Base-by-base conservation (phyloP, 2,329 filamentous ascomycete species). In the Fusarium sp. region DNA sequence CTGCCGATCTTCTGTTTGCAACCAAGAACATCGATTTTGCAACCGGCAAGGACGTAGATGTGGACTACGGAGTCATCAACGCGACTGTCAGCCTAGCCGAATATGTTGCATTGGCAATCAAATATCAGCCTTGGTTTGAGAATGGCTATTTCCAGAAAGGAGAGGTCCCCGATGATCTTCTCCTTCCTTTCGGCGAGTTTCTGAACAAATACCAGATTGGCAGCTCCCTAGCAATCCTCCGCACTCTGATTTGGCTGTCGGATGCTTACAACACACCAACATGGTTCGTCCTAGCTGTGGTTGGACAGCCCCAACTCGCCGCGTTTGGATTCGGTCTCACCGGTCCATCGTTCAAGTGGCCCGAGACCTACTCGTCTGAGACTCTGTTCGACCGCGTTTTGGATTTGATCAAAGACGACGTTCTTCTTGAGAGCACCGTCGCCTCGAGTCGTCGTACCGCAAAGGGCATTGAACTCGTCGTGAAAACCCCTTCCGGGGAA, bases 61-160 rank as follows among this genome's bases (percentile, higher is more conserved):
- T 44, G 11, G 35, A 67, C 7, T 70, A 67, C 14, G 59, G 58
- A 1, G 19, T 52, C 1, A 9, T 64, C 28, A 54, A 70, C 7
- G 15, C 47, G 2, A 46, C 44, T 1, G 44, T 44, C 4, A 39
- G 41, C 3, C 11, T 67, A 15, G 26, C 45, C 2, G n/a, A n/a
- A 14, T 67, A 67, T n/a, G 15, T 13, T 41, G 48, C 40, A 0
- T 7, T 67, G n/a, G 64, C 64, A 2, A 5, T 7, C 2, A 67
- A 64, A 24, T 67, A 67, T 24, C 64, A 67, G 8, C 52, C 64
- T 3, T 67, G 49, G 49, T 67, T 67, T 8, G 64, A 67, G 8
- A 67, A 67, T 14, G 64, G 64, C 15, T 67, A 67, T n/a, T 67
- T 67, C 15, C 35, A 59, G 10, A 47, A 32, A 6, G 64, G 63